Evolutionary conservation across 352 stramenopile genomes (phyloP).

Genomic region (Peronospora belbahrii): DNA sequence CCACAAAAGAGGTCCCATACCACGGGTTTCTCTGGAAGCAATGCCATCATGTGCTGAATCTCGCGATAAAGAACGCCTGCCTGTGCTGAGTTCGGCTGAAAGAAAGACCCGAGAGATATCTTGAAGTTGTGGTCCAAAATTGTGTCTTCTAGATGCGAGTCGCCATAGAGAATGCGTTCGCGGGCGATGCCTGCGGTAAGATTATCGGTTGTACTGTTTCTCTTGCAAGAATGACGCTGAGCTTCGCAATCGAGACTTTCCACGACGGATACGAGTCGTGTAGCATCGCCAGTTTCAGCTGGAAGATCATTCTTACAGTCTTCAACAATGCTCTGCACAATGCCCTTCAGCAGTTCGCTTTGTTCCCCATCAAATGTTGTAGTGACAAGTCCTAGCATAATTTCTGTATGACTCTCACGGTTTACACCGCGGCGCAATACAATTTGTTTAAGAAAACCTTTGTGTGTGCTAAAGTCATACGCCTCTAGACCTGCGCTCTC

Average conservation of each 20-base stretch:
- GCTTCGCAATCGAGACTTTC: slow-evolving; percentile 57
- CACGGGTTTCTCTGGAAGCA: slow-evolving; percentile 31
- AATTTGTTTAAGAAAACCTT: slow-evolving; percentile 61
- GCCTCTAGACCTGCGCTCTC: slow-evolving; percentile 27
- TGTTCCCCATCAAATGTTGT: slow-evolving; percentile 35
- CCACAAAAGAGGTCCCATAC: slow-evolving; percentile 79
- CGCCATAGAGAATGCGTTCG: slow-evolving; percentile 38
- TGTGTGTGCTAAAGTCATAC: slow-evolving; percentile 54
- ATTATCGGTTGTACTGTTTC: background rate
- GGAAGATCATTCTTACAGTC: slow-evolving; percentile 14
- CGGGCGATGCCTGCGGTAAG: background rate
- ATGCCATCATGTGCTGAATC: slow-evolving; percentile 33
- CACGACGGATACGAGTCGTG: slow-evolving; percentile 48
- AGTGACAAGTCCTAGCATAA: slow-evolving; percentile 67
- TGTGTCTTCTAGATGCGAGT: slow-evolving; percentile 41
- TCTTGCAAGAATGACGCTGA: slow-evolving; percentile 28
- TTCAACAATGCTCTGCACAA: slow-evolving; percentile 26
- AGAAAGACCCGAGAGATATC: slow-evolving; percentile 70
- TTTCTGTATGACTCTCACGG: slow-evolving; percentile 16
- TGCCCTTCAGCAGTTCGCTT: slow-evolving; percentile 20
- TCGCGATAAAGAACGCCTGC: slow-evolving; percentile 48
- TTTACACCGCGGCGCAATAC: slow-evolving; percentile 47
- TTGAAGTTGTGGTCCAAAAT: slow-evolving; percentile 55
- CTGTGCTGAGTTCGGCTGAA: slow-evolving; percentile 66
- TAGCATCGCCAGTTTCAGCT: background rate